A percentile compares a stretch with the other conserved stretches of the same genome.
Conservation (phyloP, 2,329 filamentous ascomycete genomes). For the Myriosclerotinia scirpicola region DNA sequence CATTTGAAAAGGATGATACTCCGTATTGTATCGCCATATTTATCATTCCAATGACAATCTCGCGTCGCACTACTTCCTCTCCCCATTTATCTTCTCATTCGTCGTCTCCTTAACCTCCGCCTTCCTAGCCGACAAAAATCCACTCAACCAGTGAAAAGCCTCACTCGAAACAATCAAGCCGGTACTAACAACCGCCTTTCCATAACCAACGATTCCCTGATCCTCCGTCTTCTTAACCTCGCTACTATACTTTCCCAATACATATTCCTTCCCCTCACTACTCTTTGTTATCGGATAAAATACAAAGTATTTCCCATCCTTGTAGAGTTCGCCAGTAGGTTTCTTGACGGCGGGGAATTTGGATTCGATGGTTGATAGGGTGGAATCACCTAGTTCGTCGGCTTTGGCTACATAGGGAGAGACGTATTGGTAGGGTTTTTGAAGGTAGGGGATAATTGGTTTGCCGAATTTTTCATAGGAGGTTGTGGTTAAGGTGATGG, state of each 20-base stretch:
- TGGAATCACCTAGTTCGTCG: slow-evolving; percentile 72
- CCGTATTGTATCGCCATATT: neutral
- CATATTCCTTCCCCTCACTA: slow-evolving; percentile 60
- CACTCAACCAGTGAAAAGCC: slow-evolving; percentile 60
- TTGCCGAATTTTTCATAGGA: slow-evolving; percentile 56
- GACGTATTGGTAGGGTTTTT: slow-evolving; percentile 77
- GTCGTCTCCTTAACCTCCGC: slow-evolving; percentile 55
- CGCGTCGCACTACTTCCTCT: neutral
- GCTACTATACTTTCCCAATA: slow-evolving; percentile 55
- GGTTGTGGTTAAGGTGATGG: slow-evolving; percentile 50
- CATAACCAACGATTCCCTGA: slow-evolving; percentile 62
- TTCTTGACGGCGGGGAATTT: slow-evolving; percentile 74
- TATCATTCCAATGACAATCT: neutral
- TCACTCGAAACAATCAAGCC: slow-evolving; percentile 66
- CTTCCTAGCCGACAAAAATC: slow-evolving; percentile 62
- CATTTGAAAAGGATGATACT: too few species aligned
- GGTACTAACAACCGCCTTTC: slow-evolving; percentile 70
- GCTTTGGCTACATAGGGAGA: slow-evolving; percentile 82
- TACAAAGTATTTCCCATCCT: slow-evolving; percentile 60
- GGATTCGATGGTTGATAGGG: slow-evolving; percentile 68
- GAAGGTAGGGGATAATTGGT: slow-evolving; percentile 75
- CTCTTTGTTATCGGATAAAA: slow-evolving; percentile 63
- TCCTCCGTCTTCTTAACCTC: slow-evolving; percentile 65
- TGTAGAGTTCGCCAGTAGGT: slow-evolving; percentile 68
- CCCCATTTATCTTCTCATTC: slow-evolving; percentile 47